phyloP scores from a whole-genome alignment of 306 rosid species.

The Acacia confusa region DNA sequence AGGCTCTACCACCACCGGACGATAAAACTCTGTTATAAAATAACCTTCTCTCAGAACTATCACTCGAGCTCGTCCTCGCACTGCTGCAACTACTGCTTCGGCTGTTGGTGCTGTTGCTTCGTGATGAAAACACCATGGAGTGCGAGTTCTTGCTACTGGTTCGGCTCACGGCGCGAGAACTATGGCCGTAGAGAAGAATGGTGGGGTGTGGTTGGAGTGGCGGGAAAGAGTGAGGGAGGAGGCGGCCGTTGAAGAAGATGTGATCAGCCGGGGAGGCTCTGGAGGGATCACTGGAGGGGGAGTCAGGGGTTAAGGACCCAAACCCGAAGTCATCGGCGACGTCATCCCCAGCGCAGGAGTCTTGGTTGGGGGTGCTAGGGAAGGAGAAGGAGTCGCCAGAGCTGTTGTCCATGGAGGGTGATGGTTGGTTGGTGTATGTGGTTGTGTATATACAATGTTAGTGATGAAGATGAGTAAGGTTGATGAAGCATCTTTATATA shows the following conservation, averaged over 20 bases:
- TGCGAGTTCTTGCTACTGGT: background rate
- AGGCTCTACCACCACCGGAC: background rate
- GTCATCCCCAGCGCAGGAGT: conserved; percentile 15
- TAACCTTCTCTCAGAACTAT: conserved; percentile 48
- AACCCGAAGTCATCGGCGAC: conserved; percentile 56
- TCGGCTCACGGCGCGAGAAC: conserved; percentile 28
- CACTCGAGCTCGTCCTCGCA: conserved; percentile 77
- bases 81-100: conserved; percentile 76
- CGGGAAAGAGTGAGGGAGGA: conserved; percentile 81
- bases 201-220: conserved; percentile 22
- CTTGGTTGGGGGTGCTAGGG: conserved; percentile 61
- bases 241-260: conserved; percentile 80
- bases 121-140: conserved; percentile 51
- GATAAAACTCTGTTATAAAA: conserved; percentile 26
- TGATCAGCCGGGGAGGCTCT: conserved; percentile 80
- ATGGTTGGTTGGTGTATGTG: background rate
- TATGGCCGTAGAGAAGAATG: conserved; percentile 4
- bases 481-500: background rate
- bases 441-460: background rate
- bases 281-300: conserved; percentile 55
- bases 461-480: background rate
- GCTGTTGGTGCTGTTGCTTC: conserved; percentile 81
- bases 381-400: conserved; percentile 69
- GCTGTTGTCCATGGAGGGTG: conserved; percentile 39
- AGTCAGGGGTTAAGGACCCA: conserved; percentile 65